Base-by-base conservation (phyloP, 768 basidiomycete genomes). In the Trametes gibbosa region DNA sequence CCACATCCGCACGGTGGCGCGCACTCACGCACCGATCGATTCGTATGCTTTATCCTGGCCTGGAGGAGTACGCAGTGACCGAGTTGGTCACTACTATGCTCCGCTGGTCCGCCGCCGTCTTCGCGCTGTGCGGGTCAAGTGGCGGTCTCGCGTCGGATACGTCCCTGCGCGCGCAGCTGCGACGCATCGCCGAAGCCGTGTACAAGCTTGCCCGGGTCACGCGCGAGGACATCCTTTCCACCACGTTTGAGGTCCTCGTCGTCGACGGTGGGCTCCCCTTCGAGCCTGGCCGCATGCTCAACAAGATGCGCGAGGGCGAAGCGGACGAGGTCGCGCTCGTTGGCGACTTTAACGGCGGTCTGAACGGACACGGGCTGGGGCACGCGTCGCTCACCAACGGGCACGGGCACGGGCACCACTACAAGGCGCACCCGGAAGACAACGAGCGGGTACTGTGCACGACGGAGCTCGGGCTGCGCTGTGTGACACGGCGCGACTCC, bases 1-100 rank as follows among this genome's bases (percentile, higher is more conserved):
- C 89, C 4, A 87, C 84, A 0, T 87, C 88, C 1, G 84, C 87
- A 0, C 83, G 86, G 66, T 92, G 89, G 89, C 80, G 89, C 47
- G 81, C 89, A 0, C 74, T 92, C 42, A 83, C 89, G 1, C 89
- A 90, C 65, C 77, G 77, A 42, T 81, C 88, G 52, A 85, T 90
- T 42, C 86, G 87, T 58, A 76, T 75, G 7, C 76, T 89, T 54
- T 86, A 89, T 65, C 86, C 89, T 5, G 83, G 80, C 2, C 73
- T 90, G 24, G 77, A 78, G 6, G 84, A 89, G 9, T 84, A 85
- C 63, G 81, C 87, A 10, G 74, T 83, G n/a, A 81, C 84, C 41
- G 89, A 91, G 66, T 81, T 91, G 47, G 79, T 82, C n/a, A 85
- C 87, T 27, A 84, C 86, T 1, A 88, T 90, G 69, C 76, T 87